Percentiles rank a stretch among this genome's conserved stretches.
phyloP scores from a whole-genome alignment of 176 grass and related monocot genomes.

The maize (Zea mays) region Zm-B73-REFERENCE-NAM-5.0 NC_050097.1:181421501-181422000 shows the following conservation, averaged over 20 bases:
- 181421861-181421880: constrained; percentile 68
- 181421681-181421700: neutral
- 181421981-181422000: neutral
- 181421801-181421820: constrained; percentile 68
- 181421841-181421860: constrained; percentile 77
- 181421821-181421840: constrained; percentile 64
- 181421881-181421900: constrained; percentile 62
- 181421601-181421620: constrained; percentile 44
- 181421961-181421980: neutral
- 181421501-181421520: neutral
- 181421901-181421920: constrained; percentile 77
- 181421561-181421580: neutral
- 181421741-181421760: constrained; percentile 22
- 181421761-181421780: constrained; percentile 77
- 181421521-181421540: neutral
- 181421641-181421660: neutral
- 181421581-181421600: neutral
- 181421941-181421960: neutral
- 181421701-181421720: neutral
- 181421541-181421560: neutral
- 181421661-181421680: neutral
- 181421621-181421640: constrained; percentile 56
- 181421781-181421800: constrained; percentile 70
- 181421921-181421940: neutral
- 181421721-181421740: neutral